Percentiles rank a stretch among this genome's conserved stretches.
phyloP scores from a whole-genome alignment of 371 early-diverging fungal species.

The Choanephora cucurbitarum region DNA sequence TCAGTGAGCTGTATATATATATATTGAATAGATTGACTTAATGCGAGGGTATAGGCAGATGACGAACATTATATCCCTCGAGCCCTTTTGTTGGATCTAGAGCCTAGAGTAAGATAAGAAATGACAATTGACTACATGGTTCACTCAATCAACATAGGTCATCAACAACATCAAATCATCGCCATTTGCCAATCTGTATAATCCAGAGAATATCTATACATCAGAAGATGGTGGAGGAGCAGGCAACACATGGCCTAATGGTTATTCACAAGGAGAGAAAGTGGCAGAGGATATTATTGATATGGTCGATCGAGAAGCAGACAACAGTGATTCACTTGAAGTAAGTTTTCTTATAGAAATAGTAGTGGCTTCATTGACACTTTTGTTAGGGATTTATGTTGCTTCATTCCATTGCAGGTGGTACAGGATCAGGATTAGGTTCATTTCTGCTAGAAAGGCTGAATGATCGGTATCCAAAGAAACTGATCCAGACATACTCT shows the following conservation, averaged over 20 bases:
- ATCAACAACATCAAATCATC: conserved; percentile 73
- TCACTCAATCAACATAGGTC: conserved; percentile 44
- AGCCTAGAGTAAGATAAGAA: conserved; percentile 78
- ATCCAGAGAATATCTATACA: conserved; percentile 90
- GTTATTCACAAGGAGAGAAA: conserved; percentile 81
- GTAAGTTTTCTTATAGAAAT: conserved; percentile 23
- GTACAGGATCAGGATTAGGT: conserved; percentile 97
- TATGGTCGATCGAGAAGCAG: conserved; percentile 94
- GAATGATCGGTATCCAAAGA: conserved; percentile 97
- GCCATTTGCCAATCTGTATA: conserved; percentile 80
- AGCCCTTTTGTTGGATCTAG: conserved; percentile 88
- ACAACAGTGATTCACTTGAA: conserved; percentile 90
- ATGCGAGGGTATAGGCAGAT: too few species aligned
- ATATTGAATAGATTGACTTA: too few species aligned
- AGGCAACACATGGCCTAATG: conserved; percentile 95
- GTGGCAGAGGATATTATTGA: conserved; percentile 87
- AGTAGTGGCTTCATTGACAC: background rate
- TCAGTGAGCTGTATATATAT: background rate
- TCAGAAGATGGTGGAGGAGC: conserved; percentile 95
- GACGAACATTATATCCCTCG: conserved; percentile 95
- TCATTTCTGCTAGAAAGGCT: conserved; percentile 87
- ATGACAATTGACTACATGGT: background rate
- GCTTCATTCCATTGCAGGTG: conserved; percentile 95
- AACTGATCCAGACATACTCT: conserved; percentile 96
- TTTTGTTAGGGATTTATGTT: conserved; percentile 76